Evolutionary conservation across 2,329 filamentous ascomycete species (phyloP).

Genomic region (Chlorencoelia australis): DNA sequence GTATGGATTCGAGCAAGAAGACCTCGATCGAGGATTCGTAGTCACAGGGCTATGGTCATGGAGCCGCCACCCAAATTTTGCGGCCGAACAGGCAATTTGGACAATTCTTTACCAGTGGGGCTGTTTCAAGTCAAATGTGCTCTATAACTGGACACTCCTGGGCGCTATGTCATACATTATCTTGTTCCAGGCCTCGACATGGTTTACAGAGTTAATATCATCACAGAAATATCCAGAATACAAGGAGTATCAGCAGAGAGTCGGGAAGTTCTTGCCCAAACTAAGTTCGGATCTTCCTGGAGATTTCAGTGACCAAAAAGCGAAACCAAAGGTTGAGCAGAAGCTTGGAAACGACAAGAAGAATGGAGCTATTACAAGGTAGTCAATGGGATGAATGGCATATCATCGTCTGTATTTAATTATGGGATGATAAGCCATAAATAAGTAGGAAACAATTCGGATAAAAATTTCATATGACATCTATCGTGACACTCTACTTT

Average conservation of each 20-base stretch:
- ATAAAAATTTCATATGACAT: too few relatives aligned
- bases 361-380: too few relatives aligned
- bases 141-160: constrained; percentile 68
- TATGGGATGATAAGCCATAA: too few relatives aligned
- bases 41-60: constrained; percentile 77
- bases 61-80: constrained; percentile 90
- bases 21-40: constrained; percentile 84
- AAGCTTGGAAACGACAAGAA: too few relatives aligned
- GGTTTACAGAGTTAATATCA: constrained; percentile 76
- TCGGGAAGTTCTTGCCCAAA: constrained; percentile 71
- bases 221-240: constrained; percentile 83
- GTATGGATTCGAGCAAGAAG: constrained; percentile 51
- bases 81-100: constrained; percentile 88
- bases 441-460: too few relatives aligned
- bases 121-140: constrained; percentile 59
- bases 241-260: constrained; percentile 67
- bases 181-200: constrained; percentile 84
- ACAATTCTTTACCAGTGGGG: constrained; percentile 80
- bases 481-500: too few relatives aligned
- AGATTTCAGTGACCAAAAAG: constrained; percentile 21
- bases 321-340: constrained; percentile 14
- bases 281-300: constrained; percentile 17
- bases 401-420: too few relatives aligned
- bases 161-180: constrained; percentile 62
- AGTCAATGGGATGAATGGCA: too few relatives aligned